Conservation (phyloP, 805 yeast genomes). For the Schwanniomyces polymorphus region DNA sequence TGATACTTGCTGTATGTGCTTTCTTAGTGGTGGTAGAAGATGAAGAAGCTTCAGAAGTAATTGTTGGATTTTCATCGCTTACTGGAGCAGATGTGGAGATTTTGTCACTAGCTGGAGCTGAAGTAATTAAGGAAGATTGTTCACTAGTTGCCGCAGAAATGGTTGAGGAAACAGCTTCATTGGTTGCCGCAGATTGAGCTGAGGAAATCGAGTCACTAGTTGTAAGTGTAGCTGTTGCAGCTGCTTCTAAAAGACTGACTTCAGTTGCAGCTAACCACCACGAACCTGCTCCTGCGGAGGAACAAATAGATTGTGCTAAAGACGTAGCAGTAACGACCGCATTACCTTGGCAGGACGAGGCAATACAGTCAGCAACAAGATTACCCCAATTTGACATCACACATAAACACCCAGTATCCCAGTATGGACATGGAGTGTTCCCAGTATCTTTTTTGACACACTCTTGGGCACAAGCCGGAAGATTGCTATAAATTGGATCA, state of each 20-base stretch:
- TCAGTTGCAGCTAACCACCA: constrained; percentile 27
- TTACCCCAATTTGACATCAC: constrained; percentile 37
- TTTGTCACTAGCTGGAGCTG: no score
- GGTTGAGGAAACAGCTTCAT: background rate
- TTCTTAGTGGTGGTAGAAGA: constrained; percentile 34
- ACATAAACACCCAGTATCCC: constrained; percentile 49
- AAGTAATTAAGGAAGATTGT: background rate
- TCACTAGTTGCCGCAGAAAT: constrained; percentile 4
- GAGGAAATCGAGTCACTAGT: constrained; percentile 9
- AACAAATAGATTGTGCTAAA: constrained; percentile 32
- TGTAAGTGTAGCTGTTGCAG: constrained; percentile 18
- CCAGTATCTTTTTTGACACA: constrained; percentile 34
- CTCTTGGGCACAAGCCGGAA: constrained; percentile 36
- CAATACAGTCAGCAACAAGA: constrained; percentile 38
- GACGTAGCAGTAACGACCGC: constrained; percentile 26
- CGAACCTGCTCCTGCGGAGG: constrained; percentile 30
- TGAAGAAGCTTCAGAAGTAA: constrained; percentile 18
- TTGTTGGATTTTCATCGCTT: constrained; percentile 10
- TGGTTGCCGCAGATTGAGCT: background rate
- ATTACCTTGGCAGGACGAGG: constrained; percentile 32
- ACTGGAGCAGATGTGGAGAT: background rate
- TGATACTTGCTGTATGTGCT: constrained; percentile 39
- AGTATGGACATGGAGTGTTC: constrained; percentile 43
- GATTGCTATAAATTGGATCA: constrained; percentile 30
- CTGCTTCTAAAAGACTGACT: constrained; percentile 20